Evolutionary conservation across 768 basidiomycete genomes (phyloP).

Genomic region (Tulasnella sp.): DNA sequence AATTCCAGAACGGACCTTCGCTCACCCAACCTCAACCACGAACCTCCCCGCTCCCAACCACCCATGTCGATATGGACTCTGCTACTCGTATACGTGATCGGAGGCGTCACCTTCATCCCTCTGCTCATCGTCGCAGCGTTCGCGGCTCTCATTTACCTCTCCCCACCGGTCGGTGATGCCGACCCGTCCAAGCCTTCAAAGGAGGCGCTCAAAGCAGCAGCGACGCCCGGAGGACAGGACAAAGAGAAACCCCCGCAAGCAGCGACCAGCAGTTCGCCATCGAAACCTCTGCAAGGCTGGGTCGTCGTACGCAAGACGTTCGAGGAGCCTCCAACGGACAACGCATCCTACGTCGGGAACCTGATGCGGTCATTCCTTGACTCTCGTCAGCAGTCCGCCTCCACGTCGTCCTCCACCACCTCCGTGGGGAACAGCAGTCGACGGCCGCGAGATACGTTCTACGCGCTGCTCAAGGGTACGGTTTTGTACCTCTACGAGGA

Average conservation of each 20-base stretch:
- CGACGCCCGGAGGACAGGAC: slow-evolving; percentile 18
- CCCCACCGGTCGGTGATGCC: slow-evolving; percentile 58
- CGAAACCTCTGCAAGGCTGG: slow-evolving; percentile 69
- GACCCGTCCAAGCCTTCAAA: slow-evolving; percentile 33
- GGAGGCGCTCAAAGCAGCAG: slow-evolving; percentile 17
- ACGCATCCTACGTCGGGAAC: slow-evolving; percentile 59
- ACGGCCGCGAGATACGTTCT: slow-evolving; percentile 87
- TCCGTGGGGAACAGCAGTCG: slow-evolving; percentile 29
- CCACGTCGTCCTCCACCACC: slow-evolving; percentile 64
- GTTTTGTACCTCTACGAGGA: slow-evolving; percentile 91
- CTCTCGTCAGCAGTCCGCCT: slow-evolving; percentile 31
- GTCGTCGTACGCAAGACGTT: slow-evolving; percentile 72
- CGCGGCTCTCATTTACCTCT: slow-evolving; percentile 66
- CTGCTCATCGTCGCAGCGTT: slow-evolving; percentile 49
- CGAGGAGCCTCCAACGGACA: slow-evolving; percentile 42
- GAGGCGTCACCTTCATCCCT: slow-evolving; percentile 84
- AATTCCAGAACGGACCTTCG: background rate
- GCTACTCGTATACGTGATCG: slow-evolving; percentile 76
- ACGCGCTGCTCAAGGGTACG: slow-evolving; percentile 80
- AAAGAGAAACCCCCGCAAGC: slow-evolving; percentile 23
- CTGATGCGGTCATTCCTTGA: slow-evolving; percentile 71
- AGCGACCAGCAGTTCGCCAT: slow-evolving; percentile 28
- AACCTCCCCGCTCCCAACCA: background rate
- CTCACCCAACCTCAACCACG: background rate
- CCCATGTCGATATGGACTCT: slow-evolving; percentile 31